Evolutionary conservation across 352 stramenopile species (phyloP), one percentile per base, ranked within the genome.

Genomic region (Pythium apleroticum): DNA sequence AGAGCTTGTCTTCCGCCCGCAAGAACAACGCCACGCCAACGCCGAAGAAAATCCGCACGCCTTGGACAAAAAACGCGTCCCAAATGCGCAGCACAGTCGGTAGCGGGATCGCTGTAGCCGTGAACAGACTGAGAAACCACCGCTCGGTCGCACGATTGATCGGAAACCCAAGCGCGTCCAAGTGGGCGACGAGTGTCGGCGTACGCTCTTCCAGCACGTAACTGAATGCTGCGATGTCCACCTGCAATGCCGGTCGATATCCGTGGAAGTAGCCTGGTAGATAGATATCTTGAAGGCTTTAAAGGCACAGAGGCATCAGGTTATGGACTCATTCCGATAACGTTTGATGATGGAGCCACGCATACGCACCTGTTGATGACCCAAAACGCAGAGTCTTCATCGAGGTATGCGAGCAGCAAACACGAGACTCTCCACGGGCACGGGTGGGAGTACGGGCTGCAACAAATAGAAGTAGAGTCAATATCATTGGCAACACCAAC

Each of bases 311-410:
- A 52, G 25, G 14, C 41, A 53, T 24, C 17, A 46, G 3, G 19
- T 24, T 46, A 7, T n/a, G n/a, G n/a, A n/a, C n/a, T n/a, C n/a
- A n/a, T n/a, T n/a, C n/a, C n/a, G n/a, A n/a, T n/a, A n/a, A n/a
- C n/a, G n/a, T n/a, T n/a, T n/a, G n/a, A n/a, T n/a, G n/a, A n/a
- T n/a, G n/a, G n/a, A n/a, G n/a, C n/a, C n/a, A n/a, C n/a, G n/a
- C n/a, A n/a, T 50, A 24, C 43, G 7, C 74, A 92, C 84, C 84
- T 90, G 68, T 93, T 91, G 52, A 88, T 79, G 45, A 93, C 83
- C 85, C 85, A 93, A 52, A 93, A 93, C 4, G 80, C 76, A 12
- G 70, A 87, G 31, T 91, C 85, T 77, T 93, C 85, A 57, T 93
- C 85, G 6, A 91, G 67, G 27, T 93, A 93, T 0, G 83, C 83